A percentile compares a stretch with the other conserved stretches of the same genome.
These are phyloP conservation scores for Sparassis latifolia DNA, from an alignment of 1,284 basidiomycete genomes.

Conservation along the genomic window DNA sequence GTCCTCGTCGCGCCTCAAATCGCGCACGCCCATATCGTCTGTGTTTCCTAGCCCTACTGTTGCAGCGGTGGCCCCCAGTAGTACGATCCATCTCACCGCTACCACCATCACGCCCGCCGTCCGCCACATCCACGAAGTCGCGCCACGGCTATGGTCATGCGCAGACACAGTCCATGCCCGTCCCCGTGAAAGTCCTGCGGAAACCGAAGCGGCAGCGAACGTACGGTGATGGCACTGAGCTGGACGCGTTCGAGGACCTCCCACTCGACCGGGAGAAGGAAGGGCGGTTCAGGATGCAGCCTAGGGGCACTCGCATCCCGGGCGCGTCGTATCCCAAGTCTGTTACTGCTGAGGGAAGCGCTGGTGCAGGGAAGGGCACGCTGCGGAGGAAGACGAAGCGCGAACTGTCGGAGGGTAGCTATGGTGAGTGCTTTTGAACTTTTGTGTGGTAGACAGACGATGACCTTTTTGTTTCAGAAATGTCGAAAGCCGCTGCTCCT, in stretches of 20 bases:
- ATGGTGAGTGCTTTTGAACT: slow-evolving; percentile 12
- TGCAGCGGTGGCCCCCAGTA: slow-evolving; percentile 20
- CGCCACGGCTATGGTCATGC: slow-evolving; percentile 10
- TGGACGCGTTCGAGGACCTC: slow-evolving; percentile 89
- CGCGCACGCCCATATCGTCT: slow-evolving; percentile 65
- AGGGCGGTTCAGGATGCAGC: slow-evolving; percentile 59
- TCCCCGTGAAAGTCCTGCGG: slow-evolving; percentile 62
- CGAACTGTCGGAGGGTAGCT: slow-evolving; percentile 28
- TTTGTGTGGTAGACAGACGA: neutral
- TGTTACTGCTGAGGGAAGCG: slow-evolving; percentile 22
- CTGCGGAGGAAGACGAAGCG: slow-evolving; percentile 42
- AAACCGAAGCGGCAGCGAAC: slow-evolving; percentile 65
- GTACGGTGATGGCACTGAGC: slow-evolving; percentile 90
- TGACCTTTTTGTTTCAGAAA: slow-evolving; percentile 8
- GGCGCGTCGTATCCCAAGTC: slow-evolving; percentile 44
- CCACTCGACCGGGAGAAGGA: slow-evolving; percentile 82
- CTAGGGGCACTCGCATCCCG: slow-evolving; percentile 61
- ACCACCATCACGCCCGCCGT: slow-evolving; percentile 48
- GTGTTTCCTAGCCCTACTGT: slow-evolving; percentile 51
- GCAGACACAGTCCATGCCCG: slow-evolving; percentile 27
- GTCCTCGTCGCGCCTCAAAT: slow-evolving; percentile 57
- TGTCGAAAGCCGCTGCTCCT: slow-evolving; percentile 19
- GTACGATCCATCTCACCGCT: slow-evolving; percentile 50
- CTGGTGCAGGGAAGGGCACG: slow-evolving; percentile 40
- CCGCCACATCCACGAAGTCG: slow-evolving; percentile 31